phyloP scores from a whole-genome alignment of 2,329 filamentous ascomycete genomes.

The Fusarium sp. region DNA sequence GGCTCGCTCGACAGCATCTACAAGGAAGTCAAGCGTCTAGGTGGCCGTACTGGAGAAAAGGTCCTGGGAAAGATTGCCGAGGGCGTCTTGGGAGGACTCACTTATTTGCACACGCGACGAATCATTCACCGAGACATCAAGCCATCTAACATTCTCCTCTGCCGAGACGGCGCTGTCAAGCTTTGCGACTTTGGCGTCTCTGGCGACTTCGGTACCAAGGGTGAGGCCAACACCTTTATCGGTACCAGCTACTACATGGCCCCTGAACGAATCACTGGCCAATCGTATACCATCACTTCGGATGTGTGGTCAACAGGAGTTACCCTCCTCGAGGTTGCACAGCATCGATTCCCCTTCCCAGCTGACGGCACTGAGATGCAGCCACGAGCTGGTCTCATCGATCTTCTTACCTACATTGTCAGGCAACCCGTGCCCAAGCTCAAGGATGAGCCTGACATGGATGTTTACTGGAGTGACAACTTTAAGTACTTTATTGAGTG shows the following conservation, averaged over 20 bases:
- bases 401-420: constrained; percentile 96
- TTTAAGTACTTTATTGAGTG: constrained; percentile 99
- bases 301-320: constrained; percentile 99
- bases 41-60: constrained; percentile 95
- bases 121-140: constrained; percentile 99
- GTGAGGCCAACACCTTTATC: constrained; percentile 98
- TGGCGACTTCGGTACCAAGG: constrained; percentile 97
- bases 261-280: constrained; percentile 95
- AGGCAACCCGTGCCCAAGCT: constrained; percentile 93
- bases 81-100: constrained; percentile 91
- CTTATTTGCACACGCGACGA: constrained; percentile 93
- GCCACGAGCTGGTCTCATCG: constrained; percentile 90
- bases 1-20: constrained; percentile 97
- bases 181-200: constrained; percentile 98
- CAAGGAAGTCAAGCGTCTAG: constrained; percentile 94
- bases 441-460: constrained; percentile 91
- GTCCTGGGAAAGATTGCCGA: constrained; percentile 97
- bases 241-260: constrained; percentile 99
- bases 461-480: constrained; percentile 94
- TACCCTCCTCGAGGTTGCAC: constrained; percentile 97
- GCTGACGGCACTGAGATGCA: constrained; percentile 97
- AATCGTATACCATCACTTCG: constrained; percentile 97
- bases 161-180: constrained; percentile 92
- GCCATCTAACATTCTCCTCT: constrained; percentile 95
- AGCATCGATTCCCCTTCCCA: constrained; percentile 98